A percentile compares a stretch with the other conserved stretches of the same genome.
phyloP scores from a whole-genome alignment of 2,329 filamentous ascomycete genomes.

The Penicillium sp. region DNA sequence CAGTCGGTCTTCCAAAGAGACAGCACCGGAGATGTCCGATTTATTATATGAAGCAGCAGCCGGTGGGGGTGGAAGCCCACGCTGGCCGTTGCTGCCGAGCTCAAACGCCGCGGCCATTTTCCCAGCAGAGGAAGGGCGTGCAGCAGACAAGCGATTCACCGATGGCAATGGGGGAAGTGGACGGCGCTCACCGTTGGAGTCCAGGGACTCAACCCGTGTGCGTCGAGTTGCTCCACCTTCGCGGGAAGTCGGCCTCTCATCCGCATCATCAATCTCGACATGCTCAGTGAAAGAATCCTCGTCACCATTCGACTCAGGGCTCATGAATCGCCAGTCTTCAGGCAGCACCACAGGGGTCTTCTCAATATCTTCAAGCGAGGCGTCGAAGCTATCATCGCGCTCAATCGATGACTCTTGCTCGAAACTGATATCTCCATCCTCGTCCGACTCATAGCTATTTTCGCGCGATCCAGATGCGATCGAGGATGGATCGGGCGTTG shows the following conservation, averaged over 20 bases:
- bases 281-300: conserved; percentile 69
- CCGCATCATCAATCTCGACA: conserved; percentile 67
- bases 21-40: conserved; percentile 74
- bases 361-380: conserved; percentile 89
- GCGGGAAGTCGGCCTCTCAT: conserved; percentile 53
- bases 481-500: conserved; percentile 93
- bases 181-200: conserved; percentile 77
- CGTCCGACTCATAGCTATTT: conserved; percentile 83
- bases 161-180: conserved; percentile 84
- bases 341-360: conserved; percentile 98
- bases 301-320: conserved; percentile 62
- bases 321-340: conserved; percentile 89
- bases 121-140: conserved; percentile 59
- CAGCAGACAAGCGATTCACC: conserved; percentile 35
- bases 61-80: conserved; percentile 73
- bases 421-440: conserved; percentile 69
- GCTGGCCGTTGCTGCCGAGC: conserved; percentile 65
- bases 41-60: conserved; percentile 68
- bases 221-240: conserved; percentile 40
- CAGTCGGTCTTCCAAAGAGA: conserved; percentile 83
- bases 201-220: conserved; percentile 69
- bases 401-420: conserved; percentile 61
- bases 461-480: conserved; percentile 87
- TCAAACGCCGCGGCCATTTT: conserved; percentile 73
- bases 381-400: conserved; percentile 90